These are phyloP conservation scores for Streptanthus diversifolius DNA, from an alignment of 345 rosid genomes.

Conservation along the genomic window DNA sequence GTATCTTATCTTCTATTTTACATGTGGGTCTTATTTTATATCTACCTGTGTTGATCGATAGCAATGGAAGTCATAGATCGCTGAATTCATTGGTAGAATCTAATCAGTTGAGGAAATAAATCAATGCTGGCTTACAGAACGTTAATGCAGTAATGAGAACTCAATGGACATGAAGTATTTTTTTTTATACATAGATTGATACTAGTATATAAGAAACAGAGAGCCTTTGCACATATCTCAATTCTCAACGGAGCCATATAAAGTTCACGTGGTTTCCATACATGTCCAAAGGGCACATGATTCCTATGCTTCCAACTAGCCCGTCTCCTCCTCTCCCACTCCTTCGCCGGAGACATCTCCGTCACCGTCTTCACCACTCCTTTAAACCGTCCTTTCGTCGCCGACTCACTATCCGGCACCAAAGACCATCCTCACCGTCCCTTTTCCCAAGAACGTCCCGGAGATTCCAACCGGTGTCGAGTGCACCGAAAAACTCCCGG, in stretches of 20 bases:
- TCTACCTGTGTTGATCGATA: neutral
- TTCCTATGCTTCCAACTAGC: neutral
- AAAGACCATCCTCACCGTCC: neutral
- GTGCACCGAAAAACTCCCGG: neutral
- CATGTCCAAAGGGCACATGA: conserved; percentile 9
- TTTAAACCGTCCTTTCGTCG: neutral
- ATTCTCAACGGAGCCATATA: neutral
- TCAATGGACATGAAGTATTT: neutral
- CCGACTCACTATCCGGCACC: neutral
- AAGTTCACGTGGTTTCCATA: conserved; percentile 3
- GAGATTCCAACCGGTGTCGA: neutral
- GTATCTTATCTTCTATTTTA: neutral
- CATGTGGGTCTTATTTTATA: neutral
- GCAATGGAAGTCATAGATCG: neutral
- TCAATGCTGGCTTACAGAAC: no score
- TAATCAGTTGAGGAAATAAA: neutral
- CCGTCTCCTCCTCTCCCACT: conserved; percentile 5
- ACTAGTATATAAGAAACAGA: neutral
- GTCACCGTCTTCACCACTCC: conserved; percentile 5
- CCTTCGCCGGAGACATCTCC: neutral
- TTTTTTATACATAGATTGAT: neutral
- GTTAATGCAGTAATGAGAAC: neutral
- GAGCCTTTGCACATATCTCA: neutral
- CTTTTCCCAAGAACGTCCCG: neutral
- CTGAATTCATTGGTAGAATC: neutral